Conservation (phyloP, 495 filamentous ascomycete species). For the Neurospora sp. region DNA sequence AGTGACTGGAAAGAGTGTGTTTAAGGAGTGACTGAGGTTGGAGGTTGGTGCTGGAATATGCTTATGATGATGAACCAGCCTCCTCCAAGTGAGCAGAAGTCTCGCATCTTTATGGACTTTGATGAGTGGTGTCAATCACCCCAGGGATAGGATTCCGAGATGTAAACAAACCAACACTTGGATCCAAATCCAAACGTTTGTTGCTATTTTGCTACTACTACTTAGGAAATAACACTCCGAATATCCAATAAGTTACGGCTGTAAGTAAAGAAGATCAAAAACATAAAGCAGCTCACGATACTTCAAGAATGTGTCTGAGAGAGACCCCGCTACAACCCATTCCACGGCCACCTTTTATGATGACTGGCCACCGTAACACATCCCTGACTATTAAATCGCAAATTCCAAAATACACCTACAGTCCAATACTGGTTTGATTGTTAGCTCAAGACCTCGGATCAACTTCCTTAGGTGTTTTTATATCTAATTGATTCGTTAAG, state of each 20-base stretch:
- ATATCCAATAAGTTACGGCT: neutral
- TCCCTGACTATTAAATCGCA: neutral
- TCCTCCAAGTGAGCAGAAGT: neutral
- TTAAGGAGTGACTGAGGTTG: neutral
- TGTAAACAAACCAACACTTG: neutral
- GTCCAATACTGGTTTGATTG: too few relatives aligned
- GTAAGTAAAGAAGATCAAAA: neutral
- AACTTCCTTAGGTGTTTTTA: too few relatives aligned
- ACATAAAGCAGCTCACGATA: neutral
- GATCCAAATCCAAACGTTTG: neutral
- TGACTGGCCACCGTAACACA: neutral
- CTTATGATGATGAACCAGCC: neutral
- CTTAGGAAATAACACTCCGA: neutral
- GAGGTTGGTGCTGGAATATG: neutral
- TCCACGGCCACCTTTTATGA: neutral
- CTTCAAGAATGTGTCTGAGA: neutral
- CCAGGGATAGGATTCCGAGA: neutral
- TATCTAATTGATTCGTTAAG: too few relatives aligned
- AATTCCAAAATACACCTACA: neutral
- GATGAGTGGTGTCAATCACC: neutral
- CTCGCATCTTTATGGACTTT: neutral
- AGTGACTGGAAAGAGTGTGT: neutral
- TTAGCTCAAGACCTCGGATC: too few relatives aligned
- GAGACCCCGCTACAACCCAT: neutral
- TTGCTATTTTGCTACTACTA: neutral